Base-by-base conservation (phyloP, 2,329 filamentous ascomycete species). In the Claviceps sp. region DNA sequence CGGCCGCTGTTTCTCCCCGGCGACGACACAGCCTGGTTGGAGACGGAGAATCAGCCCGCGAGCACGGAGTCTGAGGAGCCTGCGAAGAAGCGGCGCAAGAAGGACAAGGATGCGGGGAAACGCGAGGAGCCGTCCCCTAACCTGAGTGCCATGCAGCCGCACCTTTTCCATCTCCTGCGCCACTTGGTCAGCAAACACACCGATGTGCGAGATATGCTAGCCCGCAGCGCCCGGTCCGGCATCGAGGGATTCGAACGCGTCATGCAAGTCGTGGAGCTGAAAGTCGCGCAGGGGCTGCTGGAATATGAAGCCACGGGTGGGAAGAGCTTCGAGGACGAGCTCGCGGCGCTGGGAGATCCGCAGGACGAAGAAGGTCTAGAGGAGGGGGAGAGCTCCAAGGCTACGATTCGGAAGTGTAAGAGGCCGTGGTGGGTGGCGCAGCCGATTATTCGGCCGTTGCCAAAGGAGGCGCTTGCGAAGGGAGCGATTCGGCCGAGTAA, bases 391-490 rank as follows among this genome's bases (percentile, higher is more conserved):
- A 84, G 77, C 64, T 85, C 83, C 4, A 69, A 81, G 18, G 81
- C 78, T 8, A 82, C 85, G 1, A 81, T 93, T 26, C 79, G 77
- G 52, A 73, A 79, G 55, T 95, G 88, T 62, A 84, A 82, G 64
- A 72, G 88, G 57, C 90, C 90, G 1, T 96, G 84, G 79, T 96
- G 88, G 88, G 77, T 95, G 4, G 88, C 83, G 50, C 90, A 97
- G 70, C 85, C 91, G 4, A 87, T 95, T 61, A 78, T 96, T 6
- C 74, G 90, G 52, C 90, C 89, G 42, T 66, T 96, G 61, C 93
- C 93, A 0, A 86, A 85, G 59, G 91, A 97, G 70, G 93, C 93
- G 2, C 62, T 93, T 57, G 83, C 84, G 56, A 89, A 88, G 64
- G 90, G 90, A 0, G 84, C 86, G 2, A 75, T 95, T 65, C 78